Base-by-base conservation (phyloP, 2,329 filamentous ascomycete species). In the Ceratocystis cacaofunesta region DNA sequence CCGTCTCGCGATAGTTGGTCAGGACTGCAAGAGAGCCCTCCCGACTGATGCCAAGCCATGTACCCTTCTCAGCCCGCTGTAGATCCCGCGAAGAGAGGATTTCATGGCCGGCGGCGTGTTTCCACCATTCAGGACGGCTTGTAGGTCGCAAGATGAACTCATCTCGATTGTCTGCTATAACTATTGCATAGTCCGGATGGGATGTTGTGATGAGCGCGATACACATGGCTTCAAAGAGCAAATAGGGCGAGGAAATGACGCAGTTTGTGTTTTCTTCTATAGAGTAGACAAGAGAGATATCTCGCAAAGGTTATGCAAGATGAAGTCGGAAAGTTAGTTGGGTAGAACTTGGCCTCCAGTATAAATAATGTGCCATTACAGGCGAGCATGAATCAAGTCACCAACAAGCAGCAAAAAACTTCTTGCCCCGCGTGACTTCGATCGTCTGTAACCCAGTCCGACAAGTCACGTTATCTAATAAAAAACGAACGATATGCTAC, bases 141-240 rank as follows among this genome's bases (percentile, higher is more conserved):
- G 84, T 87, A 3, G 84, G 84, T 32, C 84, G 79, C 15, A 85
- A 78, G 68, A 87, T 82, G 75, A 82, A 87, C 73, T 87, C 88
- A 77, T 92, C 89, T 70, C 89, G 83, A 74, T 92, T 92, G 76
- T 91, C 84, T 72, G 91, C 78, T 68, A 89, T 76, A 70, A 92
- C 87, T 68, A 92, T 79, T 30, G 86, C 81, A 75, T 92, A 92
- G 69, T 82, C 78, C 8, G 89, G 88, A 72, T 92, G 88, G 58
- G 86, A 81, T 19, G 88, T 92, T 30, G 88, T 89, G 67, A 90
- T 77, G 58, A 92, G 78, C 61, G 85, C 85, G 75, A 92, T 91
- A 73, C 89, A 92, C 88, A 92, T 92, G 15, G n/a, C 52, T 17
- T 32, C 6, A 58, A 58, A 58, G 52, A 36, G 28, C 17, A 19